Percentiles rank a stretch among this genome's conserved stretches.
Evolutionary conservation across 169 alveolate genomes (phyloP).

Genomic region (Plasmodium coatneyi): DNA sequence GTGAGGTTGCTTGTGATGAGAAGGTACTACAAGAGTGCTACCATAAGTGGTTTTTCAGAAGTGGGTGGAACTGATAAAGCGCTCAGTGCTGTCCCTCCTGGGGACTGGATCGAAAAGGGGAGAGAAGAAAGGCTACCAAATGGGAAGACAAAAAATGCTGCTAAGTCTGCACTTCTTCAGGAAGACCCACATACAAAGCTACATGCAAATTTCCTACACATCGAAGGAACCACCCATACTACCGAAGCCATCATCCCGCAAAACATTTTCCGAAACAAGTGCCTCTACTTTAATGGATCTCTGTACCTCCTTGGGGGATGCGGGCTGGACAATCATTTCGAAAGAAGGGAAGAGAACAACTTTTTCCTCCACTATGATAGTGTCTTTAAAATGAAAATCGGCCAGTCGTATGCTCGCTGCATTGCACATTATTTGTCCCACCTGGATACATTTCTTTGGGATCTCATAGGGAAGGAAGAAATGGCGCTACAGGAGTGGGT

Average conservation of each 20-base stretch:
- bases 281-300: slow-evolving; percentile 21
- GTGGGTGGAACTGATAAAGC: not conserved
- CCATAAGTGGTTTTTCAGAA: not conserved
- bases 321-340: not conserved
- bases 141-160: not conserved
- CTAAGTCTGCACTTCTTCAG: not conserved
- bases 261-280: slow-evolving; percentile 30
- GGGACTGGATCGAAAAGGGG: not conserved
- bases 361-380: slow-evolving; percentile 20
- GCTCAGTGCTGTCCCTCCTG: not conserved
- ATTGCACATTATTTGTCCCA: slow-evolving; percentile 1
- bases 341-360: not conserved
- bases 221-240: not conserved
- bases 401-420: not conserved
- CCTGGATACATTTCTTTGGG: slow-evolving; percentile 11
- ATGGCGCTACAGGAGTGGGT: not conserved
- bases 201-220: slow-evolving; percentile 7
- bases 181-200: not conserved
- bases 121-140: not conserved
- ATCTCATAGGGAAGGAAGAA: slow-evolving; percentile 9
- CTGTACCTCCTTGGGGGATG: slow-evolving; percentile 39
- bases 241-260: slow-evolving; percentile 16
- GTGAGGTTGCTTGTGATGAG: slow-evolving; percentile 17
- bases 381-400: slow-evolving; percentile 14
- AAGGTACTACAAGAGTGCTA: not conserved